These are phyloP conservation scores for Penicillium bovifimosum DNA, from an alignment of 495 filamentous ascomycete genomes.

Conservation along the genomic window DNA sequence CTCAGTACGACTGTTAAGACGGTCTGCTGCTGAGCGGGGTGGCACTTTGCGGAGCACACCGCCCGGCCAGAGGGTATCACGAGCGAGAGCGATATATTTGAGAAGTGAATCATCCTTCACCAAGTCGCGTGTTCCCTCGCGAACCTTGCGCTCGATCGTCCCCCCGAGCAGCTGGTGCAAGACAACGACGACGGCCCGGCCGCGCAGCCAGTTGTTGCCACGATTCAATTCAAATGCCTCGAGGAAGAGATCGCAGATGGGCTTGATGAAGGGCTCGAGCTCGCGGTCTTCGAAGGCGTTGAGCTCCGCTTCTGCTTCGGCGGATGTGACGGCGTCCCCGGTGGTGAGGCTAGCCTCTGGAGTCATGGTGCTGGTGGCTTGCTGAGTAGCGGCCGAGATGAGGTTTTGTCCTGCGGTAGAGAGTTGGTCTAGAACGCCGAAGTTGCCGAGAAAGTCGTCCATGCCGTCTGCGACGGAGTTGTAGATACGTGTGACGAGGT, in stretches of 20 bases:
- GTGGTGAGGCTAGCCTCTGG: conserved; percentile 37
- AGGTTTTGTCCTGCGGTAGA: conserved; percentile 89
- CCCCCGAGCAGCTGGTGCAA: conserved; percentile 68
- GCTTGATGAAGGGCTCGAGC: conserved; percentile 92
- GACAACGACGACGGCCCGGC: conserved; percentile 85
- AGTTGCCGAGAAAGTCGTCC: conserved; percentile 95
- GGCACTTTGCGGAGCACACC: conserved; percentile 49
- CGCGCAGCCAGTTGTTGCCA: conserved; percentile 90
- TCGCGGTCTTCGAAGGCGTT: conserved; percentile 88
- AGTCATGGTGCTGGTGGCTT: conserved; percentile 48
- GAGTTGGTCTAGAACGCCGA: conserved; percentile 91
- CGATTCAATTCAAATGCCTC: conserved; percentile 92
- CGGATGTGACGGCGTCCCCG: conserved; percentile 63
- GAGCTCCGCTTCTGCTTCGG: conserved; percentile 91
- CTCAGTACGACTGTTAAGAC: conserved; percentile 61
- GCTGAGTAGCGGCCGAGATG: conserved; percentile 78
- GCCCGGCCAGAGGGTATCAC: conserved; percentile 74
- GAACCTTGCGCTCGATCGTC: conserved; percentile 89
- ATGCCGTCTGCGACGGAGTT: conserved; percentile 95
- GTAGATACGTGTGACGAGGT: conserved; percentile 91
- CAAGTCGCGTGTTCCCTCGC: conserved; percentile 66
- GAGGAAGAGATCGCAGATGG: conserved; percentile 95
- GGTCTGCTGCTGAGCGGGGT: conserved; percentile 57
- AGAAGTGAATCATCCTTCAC: conserved; percentile 73
- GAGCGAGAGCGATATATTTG: conserved; percentile 64